Evolutionary conservation across 208 protist genomes (phyloP).

Genomic region (Leishmania guyanensis): DNA sequence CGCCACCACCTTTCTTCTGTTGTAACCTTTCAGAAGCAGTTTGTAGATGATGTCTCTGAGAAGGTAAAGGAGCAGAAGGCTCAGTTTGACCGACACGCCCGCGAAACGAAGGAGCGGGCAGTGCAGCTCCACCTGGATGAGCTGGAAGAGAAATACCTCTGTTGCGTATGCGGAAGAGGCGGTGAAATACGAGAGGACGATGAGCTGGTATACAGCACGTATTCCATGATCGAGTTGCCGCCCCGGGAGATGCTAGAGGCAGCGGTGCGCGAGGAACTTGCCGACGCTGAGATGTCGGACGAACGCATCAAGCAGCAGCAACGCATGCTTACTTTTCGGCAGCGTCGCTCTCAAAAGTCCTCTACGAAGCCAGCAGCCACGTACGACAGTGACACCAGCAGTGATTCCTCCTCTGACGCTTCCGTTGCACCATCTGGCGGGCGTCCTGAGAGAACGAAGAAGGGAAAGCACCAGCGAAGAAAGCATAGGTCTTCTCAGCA

Average conservation of each 20-base stretch:
- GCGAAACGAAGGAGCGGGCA: constrained; percentile 61
- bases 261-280: constrained; percentile 28
- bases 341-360: neutral
- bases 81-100: constrained; percentile 44
- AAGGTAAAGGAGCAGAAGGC: constrained; percentile 64
- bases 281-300: constrained; percentile 21
- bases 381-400: constrained; percentile 18
- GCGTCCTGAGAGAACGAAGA: neutral
- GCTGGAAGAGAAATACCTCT: constrained; percentile 81
- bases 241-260: constrained; percentile 34
- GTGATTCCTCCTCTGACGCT: constrained; percentile 1
- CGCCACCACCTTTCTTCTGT: constrained; percentile 60
- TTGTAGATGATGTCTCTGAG: constrained; percentile 76
- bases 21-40: constrained; percentile 77
- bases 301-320: constrained; percentile 32
- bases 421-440: constrained; percentile 1
- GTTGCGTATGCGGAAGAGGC: constrained; percentile 76
- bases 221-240: constrained; percentile 63
- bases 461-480: neutral
- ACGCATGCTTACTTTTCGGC: constrained; percentile 4
- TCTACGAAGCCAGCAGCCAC: neutral
- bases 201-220: constrained; percentile 59
- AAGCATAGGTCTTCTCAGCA: neutral
- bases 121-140: constrained; percentile 76
- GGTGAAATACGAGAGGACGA: constrained; percentile 70